Base-by-base conservation (phyloP, 306 rosid species). In the Styphnolobium japonicum region DNA sequence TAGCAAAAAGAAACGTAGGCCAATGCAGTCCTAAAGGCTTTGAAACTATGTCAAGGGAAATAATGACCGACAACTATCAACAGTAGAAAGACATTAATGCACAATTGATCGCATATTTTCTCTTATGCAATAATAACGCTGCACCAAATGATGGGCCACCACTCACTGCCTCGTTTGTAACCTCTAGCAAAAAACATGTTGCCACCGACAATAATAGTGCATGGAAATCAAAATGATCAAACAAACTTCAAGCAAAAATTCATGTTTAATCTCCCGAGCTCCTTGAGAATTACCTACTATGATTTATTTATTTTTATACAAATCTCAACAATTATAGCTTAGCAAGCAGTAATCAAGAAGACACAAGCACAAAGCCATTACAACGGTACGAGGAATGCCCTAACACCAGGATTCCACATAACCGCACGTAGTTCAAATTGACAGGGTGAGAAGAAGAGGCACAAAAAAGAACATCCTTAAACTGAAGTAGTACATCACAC, bases 101-200 rank as follows among this genome's bases (percentile, higher is more conserved):
- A 55, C 34, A 46, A 73, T 46, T 48, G 16, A 63, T 42, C 42
- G 5, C 60, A 45, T 74, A 56, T 46, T 78, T 73, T 65, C 57
- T 12, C 51, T 25, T 3, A 72, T 48, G 67, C 42, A 78, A 78
- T 79, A 46, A 37, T 64, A 73, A 78, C 16, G 55, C 71, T 36
- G 22, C 58, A 79, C 67, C 81, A 39, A 66, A 53, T 70, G 49
- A 63, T 56, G 71, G 65, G 25, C 51, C 79, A 67, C 68, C 78
- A 60, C 81, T 66, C 76, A 56, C 64, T 73, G 21, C 67, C 67
- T 21, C 43, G 15, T 29, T 10, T 60, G 42, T 60, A 60, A 19
- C 46, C 22, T 14, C 40, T 4, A 46, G 29, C 1, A n/a, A 12
- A 12, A 36, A 53, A 71, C 15, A 45, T 51, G 79, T 69, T 21